These are phyloP conservation scores for Cyclanthera cordifolia DNA, from an alignment of 306 rosid species.

Conservation along the genomic window DNA sequence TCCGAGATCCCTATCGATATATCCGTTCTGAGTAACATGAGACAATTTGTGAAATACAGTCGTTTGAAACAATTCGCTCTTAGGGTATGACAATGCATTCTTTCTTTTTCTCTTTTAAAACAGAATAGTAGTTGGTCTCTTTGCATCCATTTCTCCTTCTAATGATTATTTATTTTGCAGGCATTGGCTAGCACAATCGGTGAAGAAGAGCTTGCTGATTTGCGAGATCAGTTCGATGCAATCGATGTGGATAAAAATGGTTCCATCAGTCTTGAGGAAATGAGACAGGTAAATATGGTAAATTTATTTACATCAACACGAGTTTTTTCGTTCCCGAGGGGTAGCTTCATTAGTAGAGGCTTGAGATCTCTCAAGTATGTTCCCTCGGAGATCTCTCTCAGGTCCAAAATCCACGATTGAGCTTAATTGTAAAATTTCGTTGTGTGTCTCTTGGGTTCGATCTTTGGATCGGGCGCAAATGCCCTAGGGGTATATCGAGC, in stretches of 20 bases:
- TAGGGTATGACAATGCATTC: constrained; percentile 44
- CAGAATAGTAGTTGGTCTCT: constrained; percentile 4
- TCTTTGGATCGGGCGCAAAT: no score
- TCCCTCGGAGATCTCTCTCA: no score
- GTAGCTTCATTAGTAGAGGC: no score
- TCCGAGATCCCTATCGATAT: constrained; percentile 91
- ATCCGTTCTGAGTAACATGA: constrained; percentile 83
- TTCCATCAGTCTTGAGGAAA: constrained; percentile 90
- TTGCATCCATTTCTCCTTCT: constrained; percentile 5
- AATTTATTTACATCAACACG: constrained; percentile 2
- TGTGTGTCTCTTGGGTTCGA: no score
- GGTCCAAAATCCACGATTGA: no score
- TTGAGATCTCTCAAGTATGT: no score
- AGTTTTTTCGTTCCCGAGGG: neutral
- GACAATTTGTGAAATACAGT: constrained; percentile 83
- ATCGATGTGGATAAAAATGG: constrained; percentile 97
- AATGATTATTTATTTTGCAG: constrained; percentile 34
- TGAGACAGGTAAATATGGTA: constrained; percentile 60
- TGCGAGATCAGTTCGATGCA: constrained; percentile 91
- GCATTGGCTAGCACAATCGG: constrained; percentile 94
- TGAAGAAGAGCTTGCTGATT: constrained; percentile 75
- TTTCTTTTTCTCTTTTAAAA: constrained; percentile 6
- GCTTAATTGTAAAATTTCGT: no score
- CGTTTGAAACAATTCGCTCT: constrained; percentile 95
- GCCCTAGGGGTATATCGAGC: no score